These are phyloP conservation scores for Aegle marmelos DNA, from an alignment of 345 rosid genomes.

Conservation along the genomic window DNA sequence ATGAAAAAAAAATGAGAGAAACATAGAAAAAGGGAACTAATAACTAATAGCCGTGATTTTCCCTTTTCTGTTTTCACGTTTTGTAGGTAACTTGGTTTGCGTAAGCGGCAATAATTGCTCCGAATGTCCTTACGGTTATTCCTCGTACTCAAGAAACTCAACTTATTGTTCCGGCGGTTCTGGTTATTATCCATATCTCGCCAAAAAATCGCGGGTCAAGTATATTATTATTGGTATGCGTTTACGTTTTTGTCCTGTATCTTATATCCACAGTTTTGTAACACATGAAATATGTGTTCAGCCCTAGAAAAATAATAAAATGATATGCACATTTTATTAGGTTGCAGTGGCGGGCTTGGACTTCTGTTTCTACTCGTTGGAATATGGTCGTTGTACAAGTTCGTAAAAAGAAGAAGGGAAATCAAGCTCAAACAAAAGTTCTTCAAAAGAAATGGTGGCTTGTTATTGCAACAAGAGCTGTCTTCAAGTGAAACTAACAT, in stretches of 20 bases:
- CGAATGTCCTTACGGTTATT: not conserved
- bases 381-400: not conserved
- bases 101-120: not conserved
- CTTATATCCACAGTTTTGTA: no score
- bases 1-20: no score
- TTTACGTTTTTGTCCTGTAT: not conserved
- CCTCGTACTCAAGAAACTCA: fast-evolving
- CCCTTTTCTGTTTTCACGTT: no score
- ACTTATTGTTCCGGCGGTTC: fast-evolving
- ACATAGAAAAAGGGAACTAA: no score
- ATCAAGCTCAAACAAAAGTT: not conserved
- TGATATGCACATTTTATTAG: not conserved
- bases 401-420: not conserved
- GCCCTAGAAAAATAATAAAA: no score
- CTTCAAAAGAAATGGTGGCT: slow-evolving; percentile 3
- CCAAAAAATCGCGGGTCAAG: not conserved
- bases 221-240: not conserved
- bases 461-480: not conserved
- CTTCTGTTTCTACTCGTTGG: not conserved
- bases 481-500: not conserved
- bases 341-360: not conserved
- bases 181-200: fast-evolving
- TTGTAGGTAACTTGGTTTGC: not conserved
- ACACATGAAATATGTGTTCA: no score
- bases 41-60: no score